Conservation (phyloP, 2,329 filamentous ascomycete species). For the Ophiostoma perfectum region DNA sequence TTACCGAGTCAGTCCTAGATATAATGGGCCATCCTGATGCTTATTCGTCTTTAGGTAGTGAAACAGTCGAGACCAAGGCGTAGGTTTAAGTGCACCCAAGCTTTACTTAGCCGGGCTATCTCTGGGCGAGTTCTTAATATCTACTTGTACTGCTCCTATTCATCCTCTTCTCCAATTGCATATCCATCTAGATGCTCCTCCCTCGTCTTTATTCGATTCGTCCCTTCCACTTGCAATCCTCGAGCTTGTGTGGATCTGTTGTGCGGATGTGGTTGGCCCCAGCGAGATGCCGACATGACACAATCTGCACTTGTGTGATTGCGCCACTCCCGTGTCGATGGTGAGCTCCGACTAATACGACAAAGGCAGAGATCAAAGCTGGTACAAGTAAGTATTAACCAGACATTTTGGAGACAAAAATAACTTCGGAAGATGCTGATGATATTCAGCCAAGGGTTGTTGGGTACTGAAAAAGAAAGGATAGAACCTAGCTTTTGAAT, state of each 20-base stretch:
- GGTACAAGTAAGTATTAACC: not conserved
- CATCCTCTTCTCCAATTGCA: no score
- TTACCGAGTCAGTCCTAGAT: not conserved
- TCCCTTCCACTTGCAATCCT: not conserved
- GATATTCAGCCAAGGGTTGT: no score
- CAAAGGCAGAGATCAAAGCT: not conserved
- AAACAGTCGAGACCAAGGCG: not conserved
- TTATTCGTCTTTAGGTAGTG: not conserved
- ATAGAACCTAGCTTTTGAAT: no score
- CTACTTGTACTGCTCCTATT: not conserved
- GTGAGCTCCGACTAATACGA: conserved; percentile 9
- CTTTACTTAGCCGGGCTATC: not conserved
- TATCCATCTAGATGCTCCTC: no score
- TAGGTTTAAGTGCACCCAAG: not conserved
- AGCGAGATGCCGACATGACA: not conserved
- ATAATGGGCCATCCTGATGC: not conserved
- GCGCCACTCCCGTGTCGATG: conserved; percentile 9
- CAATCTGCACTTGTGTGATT: conserved; percentile 4
- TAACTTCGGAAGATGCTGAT: no score
- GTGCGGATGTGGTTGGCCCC: not conserved
- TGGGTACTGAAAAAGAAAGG: no score
- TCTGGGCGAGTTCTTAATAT: not conserved
- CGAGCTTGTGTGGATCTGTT: not conserved
- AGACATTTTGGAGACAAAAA: no score
- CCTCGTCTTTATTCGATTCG: not conserved